phyloP scores from a whole-genome alignment of 352 stramenopile genomes.

The Aphanomyces astaci region DNA sequence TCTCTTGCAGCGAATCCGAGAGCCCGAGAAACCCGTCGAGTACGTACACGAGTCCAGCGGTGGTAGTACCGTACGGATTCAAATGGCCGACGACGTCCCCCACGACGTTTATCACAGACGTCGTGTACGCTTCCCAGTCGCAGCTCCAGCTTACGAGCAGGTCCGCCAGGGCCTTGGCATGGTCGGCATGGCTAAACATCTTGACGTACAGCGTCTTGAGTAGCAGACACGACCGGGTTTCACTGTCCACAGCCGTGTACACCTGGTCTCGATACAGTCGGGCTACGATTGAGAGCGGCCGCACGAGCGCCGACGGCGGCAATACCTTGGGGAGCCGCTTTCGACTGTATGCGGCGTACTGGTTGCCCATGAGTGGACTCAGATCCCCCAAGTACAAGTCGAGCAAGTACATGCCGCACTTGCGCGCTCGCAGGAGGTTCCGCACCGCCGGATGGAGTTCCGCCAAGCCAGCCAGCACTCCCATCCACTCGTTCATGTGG shows the following conservation, averaged over 20 bases:
- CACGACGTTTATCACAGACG: slow-evolving; percentile 10
- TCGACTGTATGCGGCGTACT: slow-evolving; percentile 15
- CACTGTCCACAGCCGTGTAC: slow-evolving; percentile 3
- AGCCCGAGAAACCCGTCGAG: slow-evolving; percentile 13
- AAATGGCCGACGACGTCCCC: slow-evolving; percentile 7
- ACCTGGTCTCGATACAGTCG: slow-evolving; percentile 1
- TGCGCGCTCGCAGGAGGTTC: slow-evolving; percentile 4
- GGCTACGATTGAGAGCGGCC: background rate
- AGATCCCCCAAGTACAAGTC: slow-evolving; percentile 16
- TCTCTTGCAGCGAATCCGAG: background rate
- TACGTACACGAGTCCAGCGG: slow-evolving; percentile 1
- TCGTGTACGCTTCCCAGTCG: slow-evolving; percentile 23
- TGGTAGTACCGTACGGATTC: background rate
- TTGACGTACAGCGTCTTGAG: slow-evolving; percentile 19
- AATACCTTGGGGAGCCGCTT: slow-evolving; percentile 16
- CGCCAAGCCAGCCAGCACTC: background rate
- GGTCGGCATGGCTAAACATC: slow-evolving; percentile 11
- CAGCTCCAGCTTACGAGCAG: slow-evolving; percentile 12
- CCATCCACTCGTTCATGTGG: slow-evolving; percentile 4
- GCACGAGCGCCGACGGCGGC: background rate
- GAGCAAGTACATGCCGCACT: slow-evolving; percentile 21
- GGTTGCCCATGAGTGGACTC: slow-evolving; percentile 16
- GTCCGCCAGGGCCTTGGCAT: slow-evolving; percentile 1
- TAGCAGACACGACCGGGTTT: slow-evolving; percentile 18
- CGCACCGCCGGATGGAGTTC: background rate